phyloP scores from a whole-genome alignment of 2,329 filamentous ascomycete genomes.

The Nectriaceae sp. region DNA sequence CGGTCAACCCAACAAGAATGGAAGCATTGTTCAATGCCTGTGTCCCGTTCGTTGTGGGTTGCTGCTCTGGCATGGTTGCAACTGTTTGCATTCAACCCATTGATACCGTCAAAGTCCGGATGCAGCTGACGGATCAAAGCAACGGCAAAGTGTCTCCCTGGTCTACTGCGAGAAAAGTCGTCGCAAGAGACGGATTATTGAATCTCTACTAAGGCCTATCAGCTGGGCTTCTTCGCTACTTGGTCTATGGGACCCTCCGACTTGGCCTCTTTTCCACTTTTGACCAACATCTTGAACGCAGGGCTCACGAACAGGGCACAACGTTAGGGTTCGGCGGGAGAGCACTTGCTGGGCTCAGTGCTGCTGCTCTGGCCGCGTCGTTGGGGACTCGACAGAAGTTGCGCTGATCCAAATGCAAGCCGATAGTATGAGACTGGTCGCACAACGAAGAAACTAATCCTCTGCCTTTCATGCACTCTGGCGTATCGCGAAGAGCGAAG shows the following conservation, averaged over 20 bases:
- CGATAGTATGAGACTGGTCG: slow-evolving; percentile 27
- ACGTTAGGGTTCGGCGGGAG: slow-evolving; percentile 66
- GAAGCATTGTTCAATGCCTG: not conserved
- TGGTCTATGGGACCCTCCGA: slow-evolving; percentile 71
- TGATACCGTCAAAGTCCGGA: slow-evolving; percentile 74
- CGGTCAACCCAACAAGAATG: not conserved
- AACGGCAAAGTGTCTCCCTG: slow-evolving; percentile 60
- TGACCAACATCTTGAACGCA: slow-evolving; percentile 55
- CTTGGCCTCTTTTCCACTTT: slow-evolving; percentile 74
- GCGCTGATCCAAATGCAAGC: slow-evolving; percentile 29
- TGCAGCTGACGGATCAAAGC: slow-evolving; percentile 68
- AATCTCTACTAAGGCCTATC: slow-evolving; percentile 71
- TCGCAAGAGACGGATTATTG: slow-evolving; percentile 61
- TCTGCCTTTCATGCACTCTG: slow-evolving; percentile 15
- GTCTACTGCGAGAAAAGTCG: slow-evolving; percentile 61
- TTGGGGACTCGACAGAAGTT: slow-evolving; percentile 46
- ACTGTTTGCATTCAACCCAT: slow-evolving; percentile 68
- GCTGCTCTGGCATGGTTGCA: slow-evolving; percentile 67
- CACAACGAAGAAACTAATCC: slow-evolving; percentile 13
- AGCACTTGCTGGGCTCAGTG: slow-evolving; percentile 63
- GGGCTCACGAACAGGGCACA: slow-evolving; percentile 54
- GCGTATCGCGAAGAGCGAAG: slow-evolving; percentile 15
- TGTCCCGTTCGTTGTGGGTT: slow-evolving; percentile 65
- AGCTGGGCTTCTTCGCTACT: slow-evolving; percentile 67
- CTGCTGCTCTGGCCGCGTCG: slow-evolving; percentile 68